Conservation (phyloP, 805 yeast species). For the Millerozyma miso region DNA sequence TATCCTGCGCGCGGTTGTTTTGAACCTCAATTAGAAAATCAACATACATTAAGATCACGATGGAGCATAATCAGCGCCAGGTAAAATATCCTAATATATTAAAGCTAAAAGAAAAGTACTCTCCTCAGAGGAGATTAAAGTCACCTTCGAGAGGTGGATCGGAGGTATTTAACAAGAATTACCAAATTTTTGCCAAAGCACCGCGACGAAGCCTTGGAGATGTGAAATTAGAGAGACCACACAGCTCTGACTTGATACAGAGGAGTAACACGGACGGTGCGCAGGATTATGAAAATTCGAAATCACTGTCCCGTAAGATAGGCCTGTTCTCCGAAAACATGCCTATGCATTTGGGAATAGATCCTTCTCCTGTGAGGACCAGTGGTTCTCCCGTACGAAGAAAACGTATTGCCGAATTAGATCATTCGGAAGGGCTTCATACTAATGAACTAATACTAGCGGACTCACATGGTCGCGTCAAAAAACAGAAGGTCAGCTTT, state of each 20-base stretch:
- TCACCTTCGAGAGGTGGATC: conserved; percentile 3
- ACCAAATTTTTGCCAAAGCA: conserved; percentile 4
- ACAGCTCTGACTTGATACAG: neutral
- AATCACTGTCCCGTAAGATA: neutral
- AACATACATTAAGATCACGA: neutral
- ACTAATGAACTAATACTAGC: too few species aligned
- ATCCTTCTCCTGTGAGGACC: conserved; percentile 20
- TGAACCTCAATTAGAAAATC: neutral
- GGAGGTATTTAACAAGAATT: conserved; percentile 3
- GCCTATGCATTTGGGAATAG: neutral
- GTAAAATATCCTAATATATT: conserved; percentile 3
- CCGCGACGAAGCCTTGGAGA: conserved; percentile 2
- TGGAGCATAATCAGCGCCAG: neutral
- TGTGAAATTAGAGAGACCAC: neutral
- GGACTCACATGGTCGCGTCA: neutral
- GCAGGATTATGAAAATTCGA: neutral
- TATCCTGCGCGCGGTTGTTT: neutral
- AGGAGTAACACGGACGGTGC: neutral
- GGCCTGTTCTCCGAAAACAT: neutral
- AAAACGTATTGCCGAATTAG: conserved; percentile 25
- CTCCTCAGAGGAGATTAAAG: conserved; percentile 7
- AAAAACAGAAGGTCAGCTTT: conserved; percentile 6
- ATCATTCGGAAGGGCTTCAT: conserved; percentile 13
- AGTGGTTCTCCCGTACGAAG: conserved; percentile 36
- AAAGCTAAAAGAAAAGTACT: conserved; percentile 7